Base-by-base conservation (phyloP, 2,329 filamentous ascomycete species). In the Claviceps capensis region DNA sequence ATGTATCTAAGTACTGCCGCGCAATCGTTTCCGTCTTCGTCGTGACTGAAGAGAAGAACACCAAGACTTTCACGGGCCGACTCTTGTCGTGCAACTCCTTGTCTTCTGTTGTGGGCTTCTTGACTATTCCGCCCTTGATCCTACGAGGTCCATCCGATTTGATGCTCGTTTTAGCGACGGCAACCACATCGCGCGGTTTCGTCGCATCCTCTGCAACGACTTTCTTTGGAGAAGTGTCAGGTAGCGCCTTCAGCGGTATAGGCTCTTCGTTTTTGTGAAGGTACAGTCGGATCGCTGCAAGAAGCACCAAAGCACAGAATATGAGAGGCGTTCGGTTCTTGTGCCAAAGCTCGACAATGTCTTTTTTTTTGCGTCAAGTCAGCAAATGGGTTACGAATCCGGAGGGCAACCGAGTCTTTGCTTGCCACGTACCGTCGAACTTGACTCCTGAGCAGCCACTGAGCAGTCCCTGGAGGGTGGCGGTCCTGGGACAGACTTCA, bases 21-120 rank as follows among this genome's bases (percentile, higher is more conserved):
- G 86, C 85, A 53, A 83, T 80, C 60, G 79, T 83, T 63, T 91
- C 83, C 1, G 90, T 96, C 36, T 81, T 86, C 3, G 84, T 88
- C 3, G 88, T 94, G 52, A 97, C 73, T 1, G 90, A 95, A 2
- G 88, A 91, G 71, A 86, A 97, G 71, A 96, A 97, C 36, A 96
- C 69, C 16, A 95, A 67, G 2, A 86, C 78, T 63, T 91, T 85
- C 51, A 89, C 75, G 48, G 74, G 76, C 26, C 71, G 65, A 11
- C 59, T 59, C 42, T 70, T 34, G 51, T 67, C 66, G 40, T 56
- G 58, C 52, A 53, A 54, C 17, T 63, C 52, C 19, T 63, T 57
- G 13, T 54, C 53, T 13, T 59, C 57, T 46, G 60, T 58, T 2
- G 58, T 55, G 7, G 63, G 56, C 50, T 65, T 69, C 49, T 62